Conservation (phyloP, 208 protist species). For the Porcisia deanei region DNA sequence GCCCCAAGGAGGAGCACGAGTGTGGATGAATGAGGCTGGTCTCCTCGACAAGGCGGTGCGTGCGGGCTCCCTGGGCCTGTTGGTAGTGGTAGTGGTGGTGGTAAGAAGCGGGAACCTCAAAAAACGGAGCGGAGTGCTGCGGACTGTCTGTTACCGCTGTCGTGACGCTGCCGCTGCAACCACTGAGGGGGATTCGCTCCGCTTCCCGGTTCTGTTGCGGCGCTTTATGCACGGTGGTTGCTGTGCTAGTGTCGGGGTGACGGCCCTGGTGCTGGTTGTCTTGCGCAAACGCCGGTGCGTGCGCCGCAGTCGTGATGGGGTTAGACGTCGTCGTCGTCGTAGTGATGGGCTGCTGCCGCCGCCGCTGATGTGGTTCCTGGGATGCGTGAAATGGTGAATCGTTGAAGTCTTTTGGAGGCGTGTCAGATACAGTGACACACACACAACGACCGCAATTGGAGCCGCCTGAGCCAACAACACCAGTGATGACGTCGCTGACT, state of each 20-base stretch:
- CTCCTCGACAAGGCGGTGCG: slow-evolving; percentile 17
- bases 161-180: slow-evolving; percentile 15
- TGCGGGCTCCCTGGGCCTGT: slow-evolving; percentile 1
- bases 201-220: slow-evolving; percentile 1
- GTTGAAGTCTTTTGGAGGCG: not conserved
- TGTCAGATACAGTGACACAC: not conserved
- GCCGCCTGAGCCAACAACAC: not conserved
- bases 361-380: not conserved
- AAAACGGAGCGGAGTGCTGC: slow-evolving; percentile 24
- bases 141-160: slow-evolving; percentile 23
- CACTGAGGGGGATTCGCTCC: slow-evolving; percentile 16
- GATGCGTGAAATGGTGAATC: not conserved
- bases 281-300: slow-evolving; percentile 1
- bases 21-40: not conserved
- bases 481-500: not conserved
- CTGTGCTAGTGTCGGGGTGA: not conserved
- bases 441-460: not conserved
- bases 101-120: slow-evolving; percentile 19
- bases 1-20: not conserved
- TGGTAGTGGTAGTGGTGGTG: slow-evolving; percentile 19
- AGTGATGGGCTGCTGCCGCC: not conserved
- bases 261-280: not conserved
- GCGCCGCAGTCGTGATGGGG: slow-evolving; percentile 4
- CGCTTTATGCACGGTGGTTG: not conserved
- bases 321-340: not conserved